Evolutionary conservation across 176 grass and related monocot genomes (phyloP).

Genomic region (Juncus inflexus): DNA sequence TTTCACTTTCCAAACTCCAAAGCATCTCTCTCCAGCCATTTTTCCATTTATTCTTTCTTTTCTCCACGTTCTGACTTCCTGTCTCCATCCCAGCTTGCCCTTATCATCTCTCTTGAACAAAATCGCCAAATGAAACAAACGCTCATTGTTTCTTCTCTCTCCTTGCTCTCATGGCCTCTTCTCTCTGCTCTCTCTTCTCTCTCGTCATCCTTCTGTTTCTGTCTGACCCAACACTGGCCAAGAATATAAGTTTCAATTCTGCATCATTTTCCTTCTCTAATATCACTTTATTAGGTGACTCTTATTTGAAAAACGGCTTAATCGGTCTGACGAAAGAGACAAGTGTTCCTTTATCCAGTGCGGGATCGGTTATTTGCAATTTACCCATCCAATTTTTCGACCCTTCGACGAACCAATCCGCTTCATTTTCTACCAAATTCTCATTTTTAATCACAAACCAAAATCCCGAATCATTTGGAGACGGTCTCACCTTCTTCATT

Average conservation of each 20-base stretch:
- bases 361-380: constrained; percentile 65
- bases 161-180: constrained; percentile 26
- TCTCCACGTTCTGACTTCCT: neutral
- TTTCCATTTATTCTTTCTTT: constrained; percentile 11
- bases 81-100: neutral
- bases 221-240: neutral
- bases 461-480: constrained; percentile 48
- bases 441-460: constrained; percentile 58
- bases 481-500: constrained; percentile 84
- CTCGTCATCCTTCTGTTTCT: constrained; percentile 12
- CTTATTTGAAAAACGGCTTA: constrained; percentile 67
- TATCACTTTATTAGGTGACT: constrained; percentile 71
- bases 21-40: constrained; percentile 21
- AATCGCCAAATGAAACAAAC: constrained; percentile 16
- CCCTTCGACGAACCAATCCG: neutral
- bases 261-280: constrained; percentile 70
- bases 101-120: constrained; percentile 2
- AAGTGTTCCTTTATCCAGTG: constrained; percentile 64
- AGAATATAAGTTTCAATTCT: constrained; percentile 54
- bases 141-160: neutral
- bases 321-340: constrained; percentile 76
- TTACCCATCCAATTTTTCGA: constrained; percentile 44
- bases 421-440: constrained; percentile 72
- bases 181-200: constrained; percentile 18
- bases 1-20: constrained; percentile 10